Percentiles rank a stretch among this genome's conserved stretches.
Conservation (phyloP, 768 basidiomycete species). For the Trametes sanguinea region DNA sequence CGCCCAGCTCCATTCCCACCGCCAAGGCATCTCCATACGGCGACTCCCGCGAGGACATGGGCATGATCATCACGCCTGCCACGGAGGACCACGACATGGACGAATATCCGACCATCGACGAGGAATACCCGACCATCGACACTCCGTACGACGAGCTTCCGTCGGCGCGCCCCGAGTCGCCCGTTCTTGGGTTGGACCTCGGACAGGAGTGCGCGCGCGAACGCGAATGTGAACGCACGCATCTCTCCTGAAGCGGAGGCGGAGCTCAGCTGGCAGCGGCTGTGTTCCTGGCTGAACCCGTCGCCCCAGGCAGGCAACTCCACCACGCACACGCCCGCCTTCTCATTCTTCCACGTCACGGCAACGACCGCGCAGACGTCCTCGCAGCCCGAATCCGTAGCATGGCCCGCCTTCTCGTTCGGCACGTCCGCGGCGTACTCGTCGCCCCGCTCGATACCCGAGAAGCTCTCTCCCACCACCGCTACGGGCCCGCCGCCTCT, state of each 20-base stretch:
- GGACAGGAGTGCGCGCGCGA: constrained; percentile 6
- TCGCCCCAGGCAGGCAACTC: constrained; percentile 15
- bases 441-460: constrained; percentile 19
- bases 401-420: constrained; percentile 24
- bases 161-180: constrained; percentile 30
- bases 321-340: constrained; percentile 12
- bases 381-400: constrained; percentile 21
- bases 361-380: constrained; percentile 22
- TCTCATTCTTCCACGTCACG: constrained; percentile 22
- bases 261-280: constrained; percentile 20
- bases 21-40: constrained; percentile 25
- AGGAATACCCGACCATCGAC: constrained; percentile 27
- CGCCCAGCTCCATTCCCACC: constrained; percentile 24
- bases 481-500: constrained; percentile 21
- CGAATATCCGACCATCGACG: constrained; percentile 23
- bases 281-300: constrained; percentile 20
- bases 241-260: background rate
- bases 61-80: constrained; percentile 26
- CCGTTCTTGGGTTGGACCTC: constrained; percentile 28
- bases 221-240: background rate
- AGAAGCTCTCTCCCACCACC: constrained; percentile 17
- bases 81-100: constrained; percentile 30
- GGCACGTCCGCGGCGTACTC: constrained; percentile 13
- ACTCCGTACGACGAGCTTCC: constrained; percentile 20
- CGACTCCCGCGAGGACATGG: constrained; percentile 19